A percentile compares a stretch with the other conserved stretches of the same genome.
These are phyloP conservation scores for Salix koriyanagi DNA, from an alignment of 345 rosid species.

Conservation along the genomic window DNA sequence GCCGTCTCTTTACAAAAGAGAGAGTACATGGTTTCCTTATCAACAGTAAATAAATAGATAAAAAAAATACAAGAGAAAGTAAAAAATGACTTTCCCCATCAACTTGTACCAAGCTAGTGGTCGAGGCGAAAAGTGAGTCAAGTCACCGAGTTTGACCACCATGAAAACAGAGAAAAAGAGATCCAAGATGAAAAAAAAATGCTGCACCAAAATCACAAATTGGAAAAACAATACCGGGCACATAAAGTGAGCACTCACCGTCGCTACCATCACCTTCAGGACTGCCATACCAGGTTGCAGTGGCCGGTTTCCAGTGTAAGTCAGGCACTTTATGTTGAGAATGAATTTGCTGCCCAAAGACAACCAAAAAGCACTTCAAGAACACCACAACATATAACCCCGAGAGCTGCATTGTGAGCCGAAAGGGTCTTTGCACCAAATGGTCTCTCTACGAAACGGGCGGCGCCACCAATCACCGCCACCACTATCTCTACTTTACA, in stretches of 20 bases:
- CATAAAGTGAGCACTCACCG: constrained; percentile 32
- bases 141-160: constrained; percentile 2
- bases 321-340: constrained; percentile 7
- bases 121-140: not conserved
- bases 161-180: not conserved
- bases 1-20: not conserved
- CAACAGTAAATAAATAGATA: too few relatives aligned
- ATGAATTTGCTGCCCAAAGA: constrained; percentile 21
- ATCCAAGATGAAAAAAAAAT: not conserved
- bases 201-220: not conserved
- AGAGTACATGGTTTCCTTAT: not conserved
- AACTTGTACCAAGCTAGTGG: not conserved
- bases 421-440: not conserved
- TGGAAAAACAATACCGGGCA: not conserved
- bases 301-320: constrained; percentile 73
- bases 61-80: too few relatives aligned
- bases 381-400: constrained; percentile 5
- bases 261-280: constrained; percentile 97
- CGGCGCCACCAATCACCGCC: not conserved
- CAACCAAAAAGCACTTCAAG: constrained; percentile 12
- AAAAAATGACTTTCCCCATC: not conserved
- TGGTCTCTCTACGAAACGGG: not conserved
- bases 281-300: constrained; percentile 96
- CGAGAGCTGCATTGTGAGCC: not conserved
- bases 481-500: not conserved